Percentiles rank a stretch among this genome's conserved stretches.
These are phyloP conservation scores for Linnemannia schmuckeri DNA, from an alignment of 192 early-diverging fungal genomes.

Conservation along the genomic window DNA sequence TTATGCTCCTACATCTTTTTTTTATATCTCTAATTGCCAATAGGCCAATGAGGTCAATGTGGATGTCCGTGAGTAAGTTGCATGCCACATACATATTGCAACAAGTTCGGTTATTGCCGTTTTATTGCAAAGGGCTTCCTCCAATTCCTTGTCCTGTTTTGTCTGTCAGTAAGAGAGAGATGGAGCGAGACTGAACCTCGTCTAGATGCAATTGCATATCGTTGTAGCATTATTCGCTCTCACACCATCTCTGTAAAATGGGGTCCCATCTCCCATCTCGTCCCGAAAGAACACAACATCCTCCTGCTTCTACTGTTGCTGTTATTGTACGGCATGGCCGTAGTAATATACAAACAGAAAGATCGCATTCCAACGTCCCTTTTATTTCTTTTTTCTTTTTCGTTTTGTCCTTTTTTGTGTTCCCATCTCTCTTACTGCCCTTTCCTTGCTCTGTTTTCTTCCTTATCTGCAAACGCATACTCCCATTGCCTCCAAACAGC, in stretches of 20 bases:
- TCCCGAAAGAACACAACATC: neutral
- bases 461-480: neutral
- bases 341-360: no score
- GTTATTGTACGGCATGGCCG: no score
- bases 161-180: neutral
- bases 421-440: neutral
- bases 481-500: neutral
- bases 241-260: neutral
- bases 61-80: no score
- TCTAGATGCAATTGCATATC: neutral
- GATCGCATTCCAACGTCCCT: neutral
- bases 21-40: no score
- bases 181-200: neutral
- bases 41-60: no score
- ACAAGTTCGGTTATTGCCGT: no score
- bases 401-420: neutral
- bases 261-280: conserved; percentile 5
- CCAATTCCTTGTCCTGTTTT: no score
- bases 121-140: no score
- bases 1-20: no score
- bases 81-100: no score
- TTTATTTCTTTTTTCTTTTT: neutral
- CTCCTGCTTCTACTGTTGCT: no score
- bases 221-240: neutral
- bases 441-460: neutral